Conservation (phyloP, 768 basidiomycete species). For the Collybiopsis luxurians region DNA sequence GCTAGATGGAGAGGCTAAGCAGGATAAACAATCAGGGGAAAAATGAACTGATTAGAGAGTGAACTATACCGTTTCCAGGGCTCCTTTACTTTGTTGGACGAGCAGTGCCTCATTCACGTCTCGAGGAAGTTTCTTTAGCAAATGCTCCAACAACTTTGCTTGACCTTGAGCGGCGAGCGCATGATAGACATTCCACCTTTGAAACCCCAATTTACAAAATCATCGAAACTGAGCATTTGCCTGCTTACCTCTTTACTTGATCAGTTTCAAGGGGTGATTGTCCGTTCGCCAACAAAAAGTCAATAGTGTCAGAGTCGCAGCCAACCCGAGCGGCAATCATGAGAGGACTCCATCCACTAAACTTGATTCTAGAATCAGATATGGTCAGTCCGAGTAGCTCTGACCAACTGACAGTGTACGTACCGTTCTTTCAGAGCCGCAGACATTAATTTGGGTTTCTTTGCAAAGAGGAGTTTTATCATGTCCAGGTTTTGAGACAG, state of each 20-base stretch:
- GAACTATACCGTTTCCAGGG: conserved; percentile 42
- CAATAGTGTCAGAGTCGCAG: conserved; percentile 33
- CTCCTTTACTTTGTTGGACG: conserved; percentile 40
- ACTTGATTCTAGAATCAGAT: conserved; percentile 36
- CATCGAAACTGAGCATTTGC: background rate
- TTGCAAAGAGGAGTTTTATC: conserved; percentile 43
- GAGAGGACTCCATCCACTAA: conserved; percentile 42
- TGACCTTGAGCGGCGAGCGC: conserved; percentile 30
- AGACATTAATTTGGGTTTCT: conserved; percentile 39
- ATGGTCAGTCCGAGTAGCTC: conserved; percentile 3
- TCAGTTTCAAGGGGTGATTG: conserved; percentile 44
- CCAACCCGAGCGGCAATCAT: conserved; percentile 36
- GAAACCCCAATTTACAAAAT: background rate
- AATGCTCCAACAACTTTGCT: conserved; percentile 34
- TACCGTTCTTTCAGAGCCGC: conserved; percentile 42
- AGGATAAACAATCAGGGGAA: background rate
- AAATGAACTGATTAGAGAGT: background rate
- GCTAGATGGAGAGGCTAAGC: conserved; percentile 56
- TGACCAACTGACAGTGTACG: conserved; percentile 12
- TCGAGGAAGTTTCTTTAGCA: conserved; percentile 48
- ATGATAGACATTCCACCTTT: conserved; percentile 60
- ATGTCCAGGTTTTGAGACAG: conserved; percentile 31
- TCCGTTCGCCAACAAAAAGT: conserved; percentile 48
- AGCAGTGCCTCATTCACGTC: conserved; percentile 44
- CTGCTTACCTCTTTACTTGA: conserved; percentile 37